Evolutionary conservation across 2,329 filamentous ascomycete genomes (phyloP), one percentile per base, ranked within the genome.

Genomic region (Bipolaris gigantea): DNA sequence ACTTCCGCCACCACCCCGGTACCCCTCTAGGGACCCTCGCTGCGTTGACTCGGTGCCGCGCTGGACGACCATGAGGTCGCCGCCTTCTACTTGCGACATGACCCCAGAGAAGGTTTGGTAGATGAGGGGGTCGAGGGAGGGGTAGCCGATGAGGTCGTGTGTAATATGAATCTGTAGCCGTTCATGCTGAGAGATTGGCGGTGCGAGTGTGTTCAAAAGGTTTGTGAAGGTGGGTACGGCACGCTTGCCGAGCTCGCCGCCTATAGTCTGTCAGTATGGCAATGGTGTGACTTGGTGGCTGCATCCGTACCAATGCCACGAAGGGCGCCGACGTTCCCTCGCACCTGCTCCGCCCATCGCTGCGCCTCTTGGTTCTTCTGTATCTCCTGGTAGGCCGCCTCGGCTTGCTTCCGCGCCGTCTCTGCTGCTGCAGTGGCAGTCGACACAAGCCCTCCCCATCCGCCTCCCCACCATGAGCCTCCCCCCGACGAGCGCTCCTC

Each of bases 1-100:
- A 57, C 89, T 89, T 34, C 83, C 81, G 25, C 80, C 78, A 9
- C 86, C 83, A 23, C 82, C 75, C 36, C 76, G 76, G 65, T 82
- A 83, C 35, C 81, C 81, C 54, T 80, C 81, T 43, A 89, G 81
- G 2, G 85, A 85, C 38, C 83, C 84, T 41, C 86, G 86, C 27
- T 85, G 86, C 42, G 87, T 84, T 44, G 87, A 90, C 76, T 97
- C 94, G 57, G 91, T 89, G 18, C 94, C 94, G 34, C 92, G 89
- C 77, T 99, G 94, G 56, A 97, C 86, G 50, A 99, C 94, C 49
- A 97, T 83, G 16, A 99, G 82, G 68, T 97, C 94, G 50, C 94
- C 94, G 61, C 94, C 94, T 77, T 99, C 94, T 41, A 99, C 94
- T 77, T 99, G 94, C n/a, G 92, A 85, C 94, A 99, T 99, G 68